A percentile compares a stretch with the other conserved stretches of the same genome.
Conservation (phyloP, 805 yeast species). For the Yamadazyma endophytica region DNA sequence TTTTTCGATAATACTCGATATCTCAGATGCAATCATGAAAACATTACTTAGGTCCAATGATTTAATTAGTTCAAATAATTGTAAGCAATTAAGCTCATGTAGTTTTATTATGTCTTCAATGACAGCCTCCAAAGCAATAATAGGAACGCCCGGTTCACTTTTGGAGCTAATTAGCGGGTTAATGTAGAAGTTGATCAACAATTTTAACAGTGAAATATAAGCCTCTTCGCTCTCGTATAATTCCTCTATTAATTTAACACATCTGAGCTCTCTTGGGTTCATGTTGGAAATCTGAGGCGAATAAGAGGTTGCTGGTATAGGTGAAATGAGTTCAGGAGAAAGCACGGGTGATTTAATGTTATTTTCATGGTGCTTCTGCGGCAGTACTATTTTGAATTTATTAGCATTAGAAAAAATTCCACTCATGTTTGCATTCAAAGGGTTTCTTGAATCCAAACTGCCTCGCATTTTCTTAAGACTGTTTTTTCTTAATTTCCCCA, state of each 20-base stretch:
- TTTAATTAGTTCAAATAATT: not conserved
- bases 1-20: too few species aligned
- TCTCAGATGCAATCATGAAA: not conserved
- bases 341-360: too few species aligned
- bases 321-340: constrained; percentile 7
- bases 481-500: too few species aligned
- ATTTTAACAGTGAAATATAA: constrained; percentile 42
- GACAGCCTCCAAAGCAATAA: not conserved
- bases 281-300: constrained; percentile 18
- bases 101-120: constrained; percentile 1
- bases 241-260: constrained; percentile 37
- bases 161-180: constrained; percentile 26
- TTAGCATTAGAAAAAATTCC: too few species aligned
- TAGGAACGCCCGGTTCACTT: constrained; percentile 12
- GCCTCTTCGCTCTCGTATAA: constrained; percentile 44
- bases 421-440: too few species aligned
- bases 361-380: too few species aligned
- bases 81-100: not conserved
- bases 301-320: constrained; percentile 6
- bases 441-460: too few species aligned
- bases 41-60: not conserved
- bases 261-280: constrained; percentile 13
- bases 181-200: constrained; percentile 41
- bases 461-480: too few species aligned
- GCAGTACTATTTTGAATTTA: too few species aligned